Base-by-base conservation (phyloP, 108 stramenopile genomes). In the Asterionellopsis glacialis region DNA sequence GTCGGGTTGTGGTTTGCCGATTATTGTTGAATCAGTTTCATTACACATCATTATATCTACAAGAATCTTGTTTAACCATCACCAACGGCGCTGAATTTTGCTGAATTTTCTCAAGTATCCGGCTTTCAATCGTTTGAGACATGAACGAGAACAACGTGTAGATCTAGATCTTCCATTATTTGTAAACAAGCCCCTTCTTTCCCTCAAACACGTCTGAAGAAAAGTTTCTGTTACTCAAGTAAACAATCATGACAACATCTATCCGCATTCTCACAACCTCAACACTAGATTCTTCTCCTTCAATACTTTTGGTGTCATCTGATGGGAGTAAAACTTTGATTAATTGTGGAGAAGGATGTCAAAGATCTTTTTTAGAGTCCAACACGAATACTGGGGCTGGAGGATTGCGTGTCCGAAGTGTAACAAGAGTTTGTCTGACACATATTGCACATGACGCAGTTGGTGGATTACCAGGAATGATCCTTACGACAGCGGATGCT, bases 301-400 rank as follows among this genome's bases (percentile, higher is more conserved):
- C 87, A 16, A 64, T 91, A 25, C 78, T 91, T 27, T 16, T 91
- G 16, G 68, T 81, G 0, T 66, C 81, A 1, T 69, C 87, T 15
- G 61, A 81, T 52, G 82, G 84, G 19, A 73, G 69, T 41, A 87
- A 85, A 70, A 87, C 76, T 2, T 69, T 92, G 22, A 72, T 92
- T 0, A 88, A 92, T 51, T 92, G 87, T 63, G 90, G 90, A 10
- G 87, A 88, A 61, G 90, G 90, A 51, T 85, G 85, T 55, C 90
- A 92, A 59, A 73, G 90, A 40, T 71, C 85, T 15, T 92, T 88
- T 68, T 73, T 92, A 42, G 90, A 92, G 71, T 80, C 78, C 22
- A 33, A 33, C 33, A 33, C 2, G 2, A 33, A 33, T 33, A 33
- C 33, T 33, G 33, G 33, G 33, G 51, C 55, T 25, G 40, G 52